A percentile compares a stretch with the other conserved stretches of the same genome.
phyloP scores from a whole-genome alignment of 768 basidiomycete species.

The Tricholoma sp. region DNA sequence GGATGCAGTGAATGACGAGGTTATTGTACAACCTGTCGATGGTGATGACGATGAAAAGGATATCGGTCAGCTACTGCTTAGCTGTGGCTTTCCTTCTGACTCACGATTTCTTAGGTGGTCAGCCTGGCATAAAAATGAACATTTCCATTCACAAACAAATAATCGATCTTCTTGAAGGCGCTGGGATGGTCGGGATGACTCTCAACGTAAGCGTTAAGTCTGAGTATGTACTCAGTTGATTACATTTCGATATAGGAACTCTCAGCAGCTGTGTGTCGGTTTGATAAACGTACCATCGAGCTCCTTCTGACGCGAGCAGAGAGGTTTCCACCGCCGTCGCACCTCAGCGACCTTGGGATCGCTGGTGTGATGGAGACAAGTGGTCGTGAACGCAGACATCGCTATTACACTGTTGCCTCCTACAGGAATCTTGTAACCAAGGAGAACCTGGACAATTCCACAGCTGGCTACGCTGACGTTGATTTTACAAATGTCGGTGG shows the following conservation, averaged over 20 bases:
- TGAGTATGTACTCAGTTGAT: constrained; percentile 2
- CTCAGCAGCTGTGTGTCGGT: constrained; percentile 53
- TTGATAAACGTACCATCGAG: constrained; percentile 82
- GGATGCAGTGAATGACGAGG: constrained; percentile 28
- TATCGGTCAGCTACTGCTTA: constrained; percentile 14
- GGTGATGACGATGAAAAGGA: constrained; percentile 37
- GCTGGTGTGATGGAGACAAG: constrained; percentile 73
- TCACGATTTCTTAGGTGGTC: constrained; percentile 20
- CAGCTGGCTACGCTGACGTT: constrained; percentile 36
- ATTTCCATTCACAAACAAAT: constrained; percentile 77
- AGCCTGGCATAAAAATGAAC: constrained; percentile 48
- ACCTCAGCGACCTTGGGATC: constrained; percentile 68
- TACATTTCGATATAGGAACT: constrained; percentile 45
- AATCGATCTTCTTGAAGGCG: constrained; percentile 63
- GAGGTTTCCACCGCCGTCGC: constrained; percentile 57
- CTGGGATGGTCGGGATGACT: constrained; percentile 67
- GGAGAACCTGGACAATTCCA: constrained; percentile 58
- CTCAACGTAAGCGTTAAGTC: constrained; percentile 45
- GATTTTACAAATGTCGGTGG: constrained; percentile 50
- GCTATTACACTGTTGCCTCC: constrained; percentile 73
- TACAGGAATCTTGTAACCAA: constrained; percentile 59
- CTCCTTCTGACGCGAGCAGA: constrained; percentile 70
- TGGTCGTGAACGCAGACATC: constrained; percentile 82
- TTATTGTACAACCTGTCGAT: constrained; percentile 35
- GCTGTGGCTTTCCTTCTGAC: background rate